These are phyloP conservation scores for Celoporthe dispersa DNA, from an alignment of 2,329 filamentous ascomycete genomes.

Conservation along the genomic window DNA sequence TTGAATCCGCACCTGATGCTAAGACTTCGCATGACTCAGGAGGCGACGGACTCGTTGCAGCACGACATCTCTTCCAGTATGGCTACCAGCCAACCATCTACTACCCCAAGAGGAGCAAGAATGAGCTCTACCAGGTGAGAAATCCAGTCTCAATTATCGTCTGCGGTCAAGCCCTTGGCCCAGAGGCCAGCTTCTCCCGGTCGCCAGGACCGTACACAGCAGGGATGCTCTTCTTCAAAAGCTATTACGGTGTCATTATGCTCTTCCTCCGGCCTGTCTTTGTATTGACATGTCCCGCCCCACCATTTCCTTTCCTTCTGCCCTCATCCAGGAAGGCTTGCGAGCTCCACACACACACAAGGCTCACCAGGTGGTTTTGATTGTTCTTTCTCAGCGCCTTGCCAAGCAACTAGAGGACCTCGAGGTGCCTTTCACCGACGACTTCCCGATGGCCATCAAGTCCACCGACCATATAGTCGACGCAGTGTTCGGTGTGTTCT, in stretches of 20 bases:
- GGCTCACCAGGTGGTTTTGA: conserved; percentile 38
- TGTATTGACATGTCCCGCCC: background rate
- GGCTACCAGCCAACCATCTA: conserved; percentile 89
- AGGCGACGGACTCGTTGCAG: conserved; percentile 92
- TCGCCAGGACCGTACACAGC: background rate
- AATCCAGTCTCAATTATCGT: conserved; percentile 17
- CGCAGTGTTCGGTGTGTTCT: conserved; percentile 82
- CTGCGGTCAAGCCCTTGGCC: background rate
- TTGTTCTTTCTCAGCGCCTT: conserved; percentile 63
- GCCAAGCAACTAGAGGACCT: conserved; percentile 84
- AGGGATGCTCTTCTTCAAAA: conserved; percentile 5
- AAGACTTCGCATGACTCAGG: conserved; percentile 56
- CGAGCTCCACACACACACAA: conserved; percentile 6
- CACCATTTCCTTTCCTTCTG: conserved; percentile 26
- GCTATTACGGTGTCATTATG: conserved; percentile 31
- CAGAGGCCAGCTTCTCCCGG: background rate
- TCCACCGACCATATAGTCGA: conserved; percentile 83
- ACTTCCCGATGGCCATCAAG: conserved; percentile 71
- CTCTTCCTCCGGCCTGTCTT: conserved; percentile 27
- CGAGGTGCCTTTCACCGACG: conserved; percentile 79
- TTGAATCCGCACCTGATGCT: conserved; percentile 18
- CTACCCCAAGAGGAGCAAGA: conserved; percentile 90
- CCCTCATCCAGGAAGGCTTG: conserved; percentile 9
- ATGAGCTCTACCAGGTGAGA: conserved; percentile 81
- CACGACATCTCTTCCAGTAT: conserved; percentile 88